phyloP scores from a whole-genome alignment of 768 basidiomycete species.

The Obba rivulosa region DNA sequence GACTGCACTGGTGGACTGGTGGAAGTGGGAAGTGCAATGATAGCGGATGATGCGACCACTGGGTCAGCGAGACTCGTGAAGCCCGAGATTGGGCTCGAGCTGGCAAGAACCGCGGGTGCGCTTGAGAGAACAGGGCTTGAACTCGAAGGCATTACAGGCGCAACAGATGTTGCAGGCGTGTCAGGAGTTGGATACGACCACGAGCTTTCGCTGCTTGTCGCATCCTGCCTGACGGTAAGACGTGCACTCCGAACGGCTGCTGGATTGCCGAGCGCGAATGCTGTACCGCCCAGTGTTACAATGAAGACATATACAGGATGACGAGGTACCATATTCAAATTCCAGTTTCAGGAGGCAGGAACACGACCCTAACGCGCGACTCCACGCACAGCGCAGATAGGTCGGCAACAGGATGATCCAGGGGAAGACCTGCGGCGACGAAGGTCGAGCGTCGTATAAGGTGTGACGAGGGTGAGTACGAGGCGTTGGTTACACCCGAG shows the following conservation, averaged over 20 bases:
- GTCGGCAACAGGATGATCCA: slow-evolving; percentile 51
- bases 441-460: slow-evolving; percentile 75
- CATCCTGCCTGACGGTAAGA: no score
- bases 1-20: neutral
- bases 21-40: neutral
- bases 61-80: neutral
- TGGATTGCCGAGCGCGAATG: no score
- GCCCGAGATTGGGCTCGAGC: neutral
- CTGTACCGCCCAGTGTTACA: neutral
- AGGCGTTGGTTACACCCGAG: slow-evolving; percentile 65
- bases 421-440: slow-evolving; percentile 67
- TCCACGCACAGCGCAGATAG: slow-evolving; percentile 29
- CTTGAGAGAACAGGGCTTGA: neutral
- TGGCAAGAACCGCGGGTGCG: neutral
- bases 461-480: slow-evolving; percentile 69
- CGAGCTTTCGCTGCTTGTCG: no score
- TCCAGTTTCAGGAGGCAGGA: slow-evolving; percentile 13
- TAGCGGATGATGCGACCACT: neutral
- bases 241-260: no score
- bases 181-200: no score
- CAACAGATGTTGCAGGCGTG: neutral
- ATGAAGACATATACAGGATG: neutral
- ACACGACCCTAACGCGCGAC: slow-evolving; percentile 21
- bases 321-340: neutral
- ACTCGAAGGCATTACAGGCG: neutral